Conservation (phyloP, 306 rosid species). For the Citrullus amarus region DNA sequence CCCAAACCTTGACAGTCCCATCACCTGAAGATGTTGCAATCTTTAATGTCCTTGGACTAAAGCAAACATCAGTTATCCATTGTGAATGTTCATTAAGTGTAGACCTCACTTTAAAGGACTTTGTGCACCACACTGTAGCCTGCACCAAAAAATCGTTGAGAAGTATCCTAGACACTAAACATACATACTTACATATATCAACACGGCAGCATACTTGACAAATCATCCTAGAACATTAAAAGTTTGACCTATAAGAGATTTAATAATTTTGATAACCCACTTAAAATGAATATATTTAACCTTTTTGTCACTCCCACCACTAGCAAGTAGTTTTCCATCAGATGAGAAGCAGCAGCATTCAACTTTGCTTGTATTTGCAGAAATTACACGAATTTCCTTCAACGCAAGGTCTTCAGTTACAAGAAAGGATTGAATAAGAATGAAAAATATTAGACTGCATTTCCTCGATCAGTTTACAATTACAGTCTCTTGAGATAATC, state of each 20-base stretch:
- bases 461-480: conserved; percentile 1
- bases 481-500: background rate
- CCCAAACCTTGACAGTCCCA: conserved; percentile 78
- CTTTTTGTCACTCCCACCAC: conserved; percentile 80
- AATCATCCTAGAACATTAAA: background rate
- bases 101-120: conserved; percentile 36
- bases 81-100: conserved; percentile 64
- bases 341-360: conserved; percentile 81
- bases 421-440: conserved; percentile 11
- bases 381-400: conserved; percentile 30
- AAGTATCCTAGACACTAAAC: background rate
- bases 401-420: conserved; percentile 30
- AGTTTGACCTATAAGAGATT: background rate
- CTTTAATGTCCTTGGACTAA: conserved; percentile 47
- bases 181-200: background rate
- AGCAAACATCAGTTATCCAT: conserved; percentile 65
- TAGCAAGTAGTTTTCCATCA: conserved; percentile 77
- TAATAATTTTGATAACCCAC: background rate
- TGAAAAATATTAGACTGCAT: background rate
- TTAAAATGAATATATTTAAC: conserved; percentile 20
- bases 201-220: background rate
- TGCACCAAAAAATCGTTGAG: conserved; percentile 22
- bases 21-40: conserved; percentile 86
- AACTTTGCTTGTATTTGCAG: conserved; percentile 46
- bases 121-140: conserved; percentile 75